Evolutionary conservation across 2,329 filamentous ascomycete species (phyloP), one percentile per base, ranked within the genome.

Genomic region (Incumbomyces delicatus): DNA sequence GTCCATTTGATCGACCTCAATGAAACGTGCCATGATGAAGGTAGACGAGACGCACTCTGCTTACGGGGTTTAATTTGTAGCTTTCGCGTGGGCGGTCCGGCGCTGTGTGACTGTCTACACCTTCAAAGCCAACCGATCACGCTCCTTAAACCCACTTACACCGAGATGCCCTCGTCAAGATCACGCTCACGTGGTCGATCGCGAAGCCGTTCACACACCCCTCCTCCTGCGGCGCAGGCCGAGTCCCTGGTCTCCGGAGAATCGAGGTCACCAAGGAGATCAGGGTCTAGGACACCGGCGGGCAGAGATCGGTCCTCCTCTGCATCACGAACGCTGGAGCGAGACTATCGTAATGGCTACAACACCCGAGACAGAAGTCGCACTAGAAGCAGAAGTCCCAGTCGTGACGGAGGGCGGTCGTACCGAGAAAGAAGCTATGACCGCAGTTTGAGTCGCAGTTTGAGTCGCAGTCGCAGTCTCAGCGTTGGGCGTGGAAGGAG

Each of bases 361-460:
- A 53, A 50, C 31, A 50, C 46, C 10, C 45, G 54, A 42, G 52
- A 48, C 20, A 38, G 48, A 44, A 51, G 47, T 33, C 49, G 57
- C 33, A 57, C 53, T 47, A 61, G 61, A 17, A 53, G 50, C 27
- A 60, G 62, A 48, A 67, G 56, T 66, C 70, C 55, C 57, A 61
- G 57, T 62, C 66, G 59, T 59, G 65, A 47, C 63, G 62, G 50
- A 51, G 60, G 62, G 42, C 55, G 64, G 33, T 53, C 51, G 31
- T 63, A 66, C 49, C 60, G 67, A 48, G 63, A 63, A 32, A 56
- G 62, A 46, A 67, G 62, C 55, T 64, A 64, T 27, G 22, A 27
- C 4, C 22, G 22, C 22, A 27, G 22, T 8, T 27, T 27, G 22
- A 27, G 22, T 27, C 22, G 22, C 22, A 27, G 22, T 8, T 27